phyloP scores from a whole-genome alignment of 1,139 yeast species.

The Lodderomyces orthopsilosis region DNA sequence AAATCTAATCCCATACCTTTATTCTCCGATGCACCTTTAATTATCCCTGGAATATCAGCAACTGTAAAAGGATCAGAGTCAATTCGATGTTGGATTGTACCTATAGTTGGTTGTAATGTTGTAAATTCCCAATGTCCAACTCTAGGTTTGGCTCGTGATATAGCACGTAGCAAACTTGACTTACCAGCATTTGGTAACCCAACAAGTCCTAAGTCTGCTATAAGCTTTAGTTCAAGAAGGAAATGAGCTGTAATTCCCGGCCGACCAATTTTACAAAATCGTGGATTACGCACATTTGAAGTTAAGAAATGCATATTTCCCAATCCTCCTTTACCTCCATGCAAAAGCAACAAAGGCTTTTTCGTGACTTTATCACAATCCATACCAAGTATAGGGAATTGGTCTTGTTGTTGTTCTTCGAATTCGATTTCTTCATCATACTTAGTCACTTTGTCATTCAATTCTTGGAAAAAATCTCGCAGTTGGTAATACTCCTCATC shows the following conservation, averaged over 20 bases:
- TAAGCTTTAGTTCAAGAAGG: conserved; percentile 74
- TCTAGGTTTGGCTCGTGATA: conserved; percentile 83
- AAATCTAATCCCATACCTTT: conserved; percentile 94
- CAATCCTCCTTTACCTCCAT: conserved; percentile 92
- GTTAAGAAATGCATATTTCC: conserved; percentile 96
- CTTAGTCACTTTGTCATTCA: conserved; percentile 59
- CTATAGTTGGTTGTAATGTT: conserved; percentile 86
- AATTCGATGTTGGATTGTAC: conserved; percentile 70
- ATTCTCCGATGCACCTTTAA: conserved; percentile 79
- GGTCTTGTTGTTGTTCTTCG: conserved; percentile 63
- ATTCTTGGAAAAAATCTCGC: conserved; percentile 61
- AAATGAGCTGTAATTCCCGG: conserved; percentile 64
- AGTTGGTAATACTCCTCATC: conserved; percentile 66
- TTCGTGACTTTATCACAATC: conserved; percentile 67
- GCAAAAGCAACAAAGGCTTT: conserved; percentile 65
- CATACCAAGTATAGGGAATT: conserved; percentile 74
- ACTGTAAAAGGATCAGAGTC: conserved; percentile 81
- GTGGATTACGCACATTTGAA: conserved; percentile 78
- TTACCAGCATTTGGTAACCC: conserved; percentile 98
- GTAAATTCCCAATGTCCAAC: conserved; percentile 98
- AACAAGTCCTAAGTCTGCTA: conserved; percentile 91
- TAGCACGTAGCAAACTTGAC: conserved; percentile 83
- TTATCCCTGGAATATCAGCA: conserved; percentile 96
- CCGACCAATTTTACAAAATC: conserved; percentile 82
- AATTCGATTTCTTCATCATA: conserved; percentile 61